Percentiles rank a stretch among this genome's conserved stretches.
phyloP scores from a whole-genome alignment of 495 filamentous ascomycete genomes.

The Jackrogersella minutella region DNA sequence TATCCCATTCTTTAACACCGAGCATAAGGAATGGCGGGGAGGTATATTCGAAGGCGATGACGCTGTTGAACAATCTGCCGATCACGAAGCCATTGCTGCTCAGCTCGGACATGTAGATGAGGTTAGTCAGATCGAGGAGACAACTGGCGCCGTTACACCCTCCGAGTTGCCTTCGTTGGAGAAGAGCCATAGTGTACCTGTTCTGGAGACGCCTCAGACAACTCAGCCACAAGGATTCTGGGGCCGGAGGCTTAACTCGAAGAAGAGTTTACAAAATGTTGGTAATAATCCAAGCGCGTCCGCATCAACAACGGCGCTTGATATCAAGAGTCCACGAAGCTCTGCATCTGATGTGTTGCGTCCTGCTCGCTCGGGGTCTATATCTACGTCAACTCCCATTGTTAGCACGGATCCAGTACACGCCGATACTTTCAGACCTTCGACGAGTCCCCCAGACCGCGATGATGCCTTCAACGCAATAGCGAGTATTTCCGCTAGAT shows the following conservation, averaged over 20 bases:
- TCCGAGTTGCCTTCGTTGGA: slow-evolving; percentile 59
- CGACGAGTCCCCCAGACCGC: slow-evolving; percentile 52
- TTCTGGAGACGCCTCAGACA: slow-evolving; percentile 43
- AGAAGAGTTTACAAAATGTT: slow-evolving; percentile 37
- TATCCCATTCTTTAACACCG: slow-evolving; percentile 83
- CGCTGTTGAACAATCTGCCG: slow-evolving; percentile 43
- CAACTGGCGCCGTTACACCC: slow-evolving; percentile 38
- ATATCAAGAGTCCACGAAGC: slow-evolving; percentile 42
- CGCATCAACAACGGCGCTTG: slow-evolving; percentile 52
- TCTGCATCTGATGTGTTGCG: slow-evolving; percentile 43
- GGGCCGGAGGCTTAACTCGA: slow-evolving; percentile 50
- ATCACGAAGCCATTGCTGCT: slow-evolving; percentile 59
- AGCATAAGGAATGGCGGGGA: slow-evolving; percentile 77
- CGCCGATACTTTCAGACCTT: slow-evolving; percentile 44
- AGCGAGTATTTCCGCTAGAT: slow-evolving; percentile 70
- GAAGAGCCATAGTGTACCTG: slow-evolving; percentile 66
- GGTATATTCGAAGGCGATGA: slow-evolving; percentile 83
- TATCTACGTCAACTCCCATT: slow-evolving; percentile 52
- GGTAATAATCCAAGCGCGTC: slow-evolving; percentile 33
- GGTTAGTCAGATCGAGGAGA: slow-evolving; percentile 52
- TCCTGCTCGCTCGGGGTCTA: slow-evolving; percentile 61
- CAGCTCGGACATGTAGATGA: slow-evolving; percentile 66
- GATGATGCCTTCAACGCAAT: slow-evolving; percentile 68
- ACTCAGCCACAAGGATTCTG: slow-evolving; percentile 48
- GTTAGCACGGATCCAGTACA: slow-evolving; percentile 43